phyloP scores from a whole-genome alignment of 2,329 filamentous ascomycete genomes.

The Sclerotinia borealis region DNA sequence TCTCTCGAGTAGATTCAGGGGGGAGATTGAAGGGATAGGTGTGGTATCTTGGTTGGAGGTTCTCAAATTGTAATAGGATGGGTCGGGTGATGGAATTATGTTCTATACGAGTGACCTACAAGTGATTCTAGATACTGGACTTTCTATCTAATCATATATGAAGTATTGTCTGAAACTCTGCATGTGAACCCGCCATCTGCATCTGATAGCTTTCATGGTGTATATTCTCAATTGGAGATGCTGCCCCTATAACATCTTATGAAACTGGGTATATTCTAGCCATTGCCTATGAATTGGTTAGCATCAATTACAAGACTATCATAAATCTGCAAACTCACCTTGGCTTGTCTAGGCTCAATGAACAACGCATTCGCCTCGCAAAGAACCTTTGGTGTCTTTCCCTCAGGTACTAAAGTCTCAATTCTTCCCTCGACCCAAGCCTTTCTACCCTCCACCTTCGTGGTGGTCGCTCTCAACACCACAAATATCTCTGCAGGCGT shows the following conservation, averaged over 20 bases:
- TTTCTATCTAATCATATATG: background rate
- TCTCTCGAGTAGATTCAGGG: background rate
- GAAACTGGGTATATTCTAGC: constrained; percentile 18
- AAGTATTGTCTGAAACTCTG: background rate
- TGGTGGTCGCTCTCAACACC: constrained; percentile 72
- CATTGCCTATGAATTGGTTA: constrained; percentile 16
- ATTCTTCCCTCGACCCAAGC: constrained; percentile 88
- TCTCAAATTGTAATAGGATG: background rate
- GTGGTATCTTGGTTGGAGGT: too few relatives aligned
- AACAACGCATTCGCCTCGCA: constrained; percentile 84
- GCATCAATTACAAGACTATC: background rate
- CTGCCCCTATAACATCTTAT: background rate
- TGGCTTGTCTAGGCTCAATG: constrained; percentile 78
- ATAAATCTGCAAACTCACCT: constrained; percentile 31
- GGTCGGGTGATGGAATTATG: too few relatives aligned
- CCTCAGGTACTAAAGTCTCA: constrained; percentile 65
- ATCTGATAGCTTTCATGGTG: background rate
- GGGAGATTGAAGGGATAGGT: background rate
- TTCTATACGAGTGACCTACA: background rate
- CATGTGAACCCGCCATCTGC: background rate
- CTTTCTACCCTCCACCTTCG: constrained; percentile 84
- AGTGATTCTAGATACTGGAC: background rate
- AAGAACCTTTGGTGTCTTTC: constrained; percentile 59
- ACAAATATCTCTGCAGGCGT: constrained; percentile 69
- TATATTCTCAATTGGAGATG: background rate